A percentile compares a stretch with the other conserved stretches of the same genome.
Evolutionary conservation across 495 filamentous ascomycete species (phyloP).

Genomic region (Tuber calosporum): DNA sequence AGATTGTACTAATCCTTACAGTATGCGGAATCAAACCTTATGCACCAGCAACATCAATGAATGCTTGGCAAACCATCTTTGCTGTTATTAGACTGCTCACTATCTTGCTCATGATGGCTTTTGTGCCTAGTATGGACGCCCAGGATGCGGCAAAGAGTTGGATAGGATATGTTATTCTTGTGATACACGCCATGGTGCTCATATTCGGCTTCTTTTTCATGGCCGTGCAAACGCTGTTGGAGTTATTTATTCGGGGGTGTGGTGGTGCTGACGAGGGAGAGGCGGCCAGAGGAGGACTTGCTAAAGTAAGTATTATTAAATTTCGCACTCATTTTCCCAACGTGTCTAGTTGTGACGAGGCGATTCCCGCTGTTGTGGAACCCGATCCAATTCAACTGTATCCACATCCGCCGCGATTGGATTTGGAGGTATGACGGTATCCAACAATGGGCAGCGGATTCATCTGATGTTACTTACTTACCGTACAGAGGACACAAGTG

Average conservation of each 20-base stretch:
- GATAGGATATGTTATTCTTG: constrained; percentile 87
- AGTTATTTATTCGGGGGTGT: constrained; percentile 70
- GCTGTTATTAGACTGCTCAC: constrained; percentile 67
- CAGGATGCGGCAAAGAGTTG: constrained; percentile 73
- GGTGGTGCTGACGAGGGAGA: constrained; percentile 67
- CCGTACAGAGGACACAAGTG: not conserved
- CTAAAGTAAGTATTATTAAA: constrained; percentile 52
- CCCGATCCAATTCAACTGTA: not conserved
- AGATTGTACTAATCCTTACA: constrained; percentile 82
- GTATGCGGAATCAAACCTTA: constrained; percentile 86
- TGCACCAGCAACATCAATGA: constrained; percentile 92
- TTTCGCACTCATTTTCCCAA: constrained; percentile 15
- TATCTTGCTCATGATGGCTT: constrained; percentile 76
- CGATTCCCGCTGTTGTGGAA: not conserved
- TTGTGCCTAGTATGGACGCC: constrained; percentile 73
- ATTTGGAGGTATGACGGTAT: not conserved
- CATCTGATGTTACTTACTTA: not conserved
- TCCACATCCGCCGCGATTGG: not conserved
- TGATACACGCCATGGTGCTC: constrained; percentile 77
- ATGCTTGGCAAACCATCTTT: constrained; percentile 83
- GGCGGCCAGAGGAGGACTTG: constrained; percentile 75
- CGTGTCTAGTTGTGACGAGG: not conserved
- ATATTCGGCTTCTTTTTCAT: constrained; percentile 93
- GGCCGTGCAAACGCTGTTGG: constrained; percentile 78
- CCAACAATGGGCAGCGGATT: not conserved